Conservation (phyloP, 148 eudicot genomes). For the Rhododendron kiyosumense region DNA sequence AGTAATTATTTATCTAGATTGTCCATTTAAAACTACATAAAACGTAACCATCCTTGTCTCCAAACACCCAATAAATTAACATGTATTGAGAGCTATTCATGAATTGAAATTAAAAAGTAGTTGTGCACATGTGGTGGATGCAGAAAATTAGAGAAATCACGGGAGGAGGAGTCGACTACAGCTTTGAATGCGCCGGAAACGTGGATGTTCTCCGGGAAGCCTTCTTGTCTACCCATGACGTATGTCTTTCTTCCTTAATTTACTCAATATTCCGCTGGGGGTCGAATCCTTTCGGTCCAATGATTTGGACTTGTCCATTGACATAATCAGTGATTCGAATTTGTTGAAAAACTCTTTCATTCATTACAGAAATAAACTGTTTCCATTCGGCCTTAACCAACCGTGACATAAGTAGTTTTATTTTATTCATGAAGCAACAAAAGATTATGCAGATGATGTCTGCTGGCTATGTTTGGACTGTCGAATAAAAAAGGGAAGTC, state of each 20-base stretch:
- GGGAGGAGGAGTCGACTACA: conserved; percentile 45
- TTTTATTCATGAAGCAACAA: neutral
- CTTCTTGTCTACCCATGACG: conserved; percentile 45
- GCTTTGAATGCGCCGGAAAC: conserved; percentile 54
- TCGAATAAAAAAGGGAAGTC: neutral
- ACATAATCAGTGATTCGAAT: no score
- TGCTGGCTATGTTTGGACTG: neutral
- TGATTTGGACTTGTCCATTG: no score
- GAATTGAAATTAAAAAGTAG: neutral
- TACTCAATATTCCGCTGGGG: neutral
- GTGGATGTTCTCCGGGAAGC: conserved; percentile 52
- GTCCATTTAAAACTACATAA: neutral
- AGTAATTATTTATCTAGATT: neutral
- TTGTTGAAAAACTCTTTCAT: no score
- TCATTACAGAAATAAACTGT: no score
- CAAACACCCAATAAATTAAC: neutral
- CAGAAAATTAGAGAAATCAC: conserved; percentile 50
- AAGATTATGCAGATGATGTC: neutral
- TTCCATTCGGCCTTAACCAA: neutral
- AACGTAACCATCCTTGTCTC: no score
- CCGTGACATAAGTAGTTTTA: neutral
- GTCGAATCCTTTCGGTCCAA: no score
- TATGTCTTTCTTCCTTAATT: conserved; percentile 1
- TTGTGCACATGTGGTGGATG: neutral
- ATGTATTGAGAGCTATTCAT: neutral